Evolutionary conservation across 768 basidiomycete genomes (phyloP), one percentile per base, ranked within the genome.

Genomic region (Tylopilus vinaceipallidus): DNA sequence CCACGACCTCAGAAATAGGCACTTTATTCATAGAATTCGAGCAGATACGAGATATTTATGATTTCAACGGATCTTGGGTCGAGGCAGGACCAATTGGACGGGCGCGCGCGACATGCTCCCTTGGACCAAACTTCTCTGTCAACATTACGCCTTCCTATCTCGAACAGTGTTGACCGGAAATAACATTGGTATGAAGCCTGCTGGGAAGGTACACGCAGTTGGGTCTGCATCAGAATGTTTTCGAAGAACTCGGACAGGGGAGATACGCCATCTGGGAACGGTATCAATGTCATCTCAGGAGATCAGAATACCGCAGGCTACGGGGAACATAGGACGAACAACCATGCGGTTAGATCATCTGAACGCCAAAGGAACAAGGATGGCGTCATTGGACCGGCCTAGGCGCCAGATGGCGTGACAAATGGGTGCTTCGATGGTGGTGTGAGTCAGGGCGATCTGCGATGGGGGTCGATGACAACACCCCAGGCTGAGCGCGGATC

Each of bases 91-190:
- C n/a, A n/a, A n/a, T n/a, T n/a, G n/a, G n/a, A n/a, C n/a, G n/a
- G n/a, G n/a, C n/a, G n/a, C n/a, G n/a, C n/a, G n/a, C n/a, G n/a
- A n/a, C n/a, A n/a, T n/a, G n/a, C n/a, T n/a, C n/a, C n/a, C n/a
- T n/a, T n/a, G n/a, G n/a, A n/a, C n/a, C n/a, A n/a, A n/a, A 24
- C 17, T 46, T 16, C 14, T 24, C 16, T 16, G 26, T 35, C 12
- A 46, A 39, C 35, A 50, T 44, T 49, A 47, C 32, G 20, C 27
- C 45, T 56, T 40, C 49, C 55, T 57, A 35, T 42, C 48, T 32
- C 23, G 42, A 35, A 39, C 17, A 20, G 20, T n/a, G n/a, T n/a
- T n/a, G n/a, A n/a, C n/a, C n/a, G n/a, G n/a, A n/a, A n/a, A n/a
- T n/a, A n/a, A n/a, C n/a, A n/a, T n/a, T n/a, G n/a, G n/a, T n/a